These are phyloP conservation scores for Acanthamoeba sp. DNA, from an alignment of 208 protist genomes.

Conservation along the genomic window DNA sequence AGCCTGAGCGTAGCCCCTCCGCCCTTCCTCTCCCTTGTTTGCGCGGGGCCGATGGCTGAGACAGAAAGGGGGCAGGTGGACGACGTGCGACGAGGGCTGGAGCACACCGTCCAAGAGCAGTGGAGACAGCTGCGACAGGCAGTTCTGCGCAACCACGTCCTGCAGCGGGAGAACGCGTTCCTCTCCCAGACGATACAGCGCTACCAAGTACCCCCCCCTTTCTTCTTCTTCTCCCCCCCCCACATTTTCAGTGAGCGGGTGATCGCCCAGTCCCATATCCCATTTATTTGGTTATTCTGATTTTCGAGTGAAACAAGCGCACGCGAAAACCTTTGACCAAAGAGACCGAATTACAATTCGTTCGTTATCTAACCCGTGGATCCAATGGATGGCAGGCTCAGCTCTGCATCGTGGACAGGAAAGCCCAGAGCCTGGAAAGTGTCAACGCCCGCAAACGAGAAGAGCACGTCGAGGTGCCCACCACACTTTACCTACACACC, in stretches of 20 bases:
- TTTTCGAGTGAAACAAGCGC: too few relatives aligned
- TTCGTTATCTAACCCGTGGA: too few relatives aligned
- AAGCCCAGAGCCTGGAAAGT: not conserved
- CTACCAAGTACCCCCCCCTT: not conserved
- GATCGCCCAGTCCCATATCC: too few relatives aligned
- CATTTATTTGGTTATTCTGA: too few relatives aligned
- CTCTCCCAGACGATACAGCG: not conserved
- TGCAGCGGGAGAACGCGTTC: constrained; percentile 15
- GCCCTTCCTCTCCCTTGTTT: not conserved
- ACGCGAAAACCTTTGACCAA: too few relatives aligned
- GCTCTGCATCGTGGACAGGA: not conserved
- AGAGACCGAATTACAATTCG: too few relatives aligned
- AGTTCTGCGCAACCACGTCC: not conserved
- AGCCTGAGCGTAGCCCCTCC: too few relatives aligned
- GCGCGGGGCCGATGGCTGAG: not conserved
- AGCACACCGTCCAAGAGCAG: not conserved
- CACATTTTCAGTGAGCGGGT: too few relatives aligned
- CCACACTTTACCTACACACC: too few relatives aligned
- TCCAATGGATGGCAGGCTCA: not conserved
- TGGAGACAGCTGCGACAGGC: not conserved
- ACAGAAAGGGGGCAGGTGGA: not conserved
- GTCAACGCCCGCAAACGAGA: not conserved
- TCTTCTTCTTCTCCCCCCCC: too few relatives aligned
- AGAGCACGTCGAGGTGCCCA: not conserved
- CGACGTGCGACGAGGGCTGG: not conserved